These are phyloP conservation scores for Terfezia boudieri DNA, from an alignment of 495 filamentous ascomycete genomes.

Conservation along the genomic window DNA sequence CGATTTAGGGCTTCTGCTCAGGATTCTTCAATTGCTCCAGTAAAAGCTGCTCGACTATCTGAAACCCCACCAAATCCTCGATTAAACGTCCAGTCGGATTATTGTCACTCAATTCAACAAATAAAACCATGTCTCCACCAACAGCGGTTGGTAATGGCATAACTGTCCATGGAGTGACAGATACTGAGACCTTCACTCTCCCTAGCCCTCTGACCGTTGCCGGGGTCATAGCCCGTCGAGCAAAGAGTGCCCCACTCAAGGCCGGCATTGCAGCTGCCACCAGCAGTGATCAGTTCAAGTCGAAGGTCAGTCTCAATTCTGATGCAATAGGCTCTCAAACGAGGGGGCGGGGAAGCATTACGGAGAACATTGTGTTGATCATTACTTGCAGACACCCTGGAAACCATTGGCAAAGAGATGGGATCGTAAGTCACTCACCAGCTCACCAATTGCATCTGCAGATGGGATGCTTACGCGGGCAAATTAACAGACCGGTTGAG, in stretches of 20 bases:
- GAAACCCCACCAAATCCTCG: too few relatives aligned
- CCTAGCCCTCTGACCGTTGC: constrained; percentile 47
- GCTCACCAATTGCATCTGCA: constrained; percentile 16
- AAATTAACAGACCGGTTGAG: constrained; percentile 29
- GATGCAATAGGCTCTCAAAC: too few relatives aligned
- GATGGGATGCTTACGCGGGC: neutral
- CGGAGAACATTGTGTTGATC: too few relatives aligned
- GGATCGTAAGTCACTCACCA: constrained; percentile 34
- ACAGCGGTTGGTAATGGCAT: neutral
- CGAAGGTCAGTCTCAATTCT: constrained; percentile 4
- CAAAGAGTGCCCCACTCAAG: constrained; percentile 40
- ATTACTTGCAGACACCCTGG: constrained; percentile 27
- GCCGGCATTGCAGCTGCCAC: constrained; percentile 56
- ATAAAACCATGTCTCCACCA: neutral
- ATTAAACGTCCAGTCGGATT: neutral
- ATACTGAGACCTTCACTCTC: constrained; percentile 15
- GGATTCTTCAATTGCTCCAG: too few relatives aligned
- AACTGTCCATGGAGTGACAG: constrained; percentile 8
- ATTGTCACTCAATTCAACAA: too few relatives aligned
- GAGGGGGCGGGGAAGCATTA: too few relatives aligned
- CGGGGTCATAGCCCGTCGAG: constrained; percentile 43
- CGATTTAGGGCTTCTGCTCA: too few relatives aligned
- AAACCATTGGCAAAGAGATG: constrained; percentile 67
- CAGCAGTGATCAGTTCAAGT: constrained; percentile 70
- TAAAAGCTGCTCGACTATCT: too few relatives aligned